A percentile compares a stretch with the other conserved stretches of the same genome.
These are phyloP conservation scores for Mrakia hoshinonis DNA, from an alignment of 768 basidiomycete species.

Conservation along the genomic window DNA sequence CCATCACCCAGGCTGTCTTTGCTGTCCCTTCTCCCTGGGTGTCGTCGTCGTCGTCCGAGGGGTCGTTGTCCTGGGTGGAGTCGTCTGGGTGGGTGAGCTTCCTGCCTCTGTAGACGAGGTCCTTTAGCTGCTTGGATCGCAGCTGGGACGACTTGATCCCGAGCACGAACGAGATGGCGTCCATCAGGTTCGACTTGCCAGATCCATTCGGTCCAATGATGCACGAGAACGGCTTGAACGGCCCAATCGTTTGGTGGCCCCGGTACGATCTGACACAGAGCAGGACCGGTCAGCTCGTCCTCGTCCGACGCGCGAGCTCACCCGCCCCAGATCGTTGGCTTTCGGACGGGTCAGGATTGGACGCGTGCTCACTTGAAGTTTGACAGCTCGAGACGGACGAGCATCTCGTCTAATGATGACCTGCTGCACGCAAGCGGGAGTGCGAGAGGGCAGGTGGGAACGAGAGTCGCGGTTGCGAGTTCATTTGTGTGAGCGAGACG, in stretches of 20 bases:
- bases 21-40: conserved; percentile 68
- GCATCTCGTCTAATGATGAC: neutral
- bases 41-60: conserved; percentile 41
- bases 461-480: too few species aligned
- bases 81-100: conserved; percentile 42
- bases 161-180: conserved; percentile 97
- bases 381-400: conserved; percentile 23
- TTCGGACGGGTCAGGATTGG: neutral
- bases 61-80: conserved; percentile 33
- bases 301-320: neutral
- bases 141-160: conserved; percentile 91
- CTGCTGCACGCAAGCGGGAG: too few species aligned
- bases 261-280: conserved; percentile 66
- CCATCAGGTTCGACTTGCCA: conserved; percentile 98
- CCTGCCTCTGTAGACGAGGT: conserved; percentile 89
- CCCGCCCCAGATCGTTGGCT: too few species aligned
- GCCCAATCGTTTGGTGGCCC: conserved; percentile 74
- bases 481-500: too few species aligned
- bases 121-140: conserved; percentile 84
- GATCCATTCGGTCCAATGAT: conserved; percentile 98
- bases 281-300: neutral
- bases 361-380: conserved; percentile 20
- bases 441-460: too few species aligned
- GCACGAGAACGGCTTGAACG: conserved; percentile 79
- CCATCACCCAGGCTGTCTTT: conserved; percentile 90